Base-by-base conservation (phyloP, 805 yeast genomes). In the Saccharomycopsis selenospora region DNA sequence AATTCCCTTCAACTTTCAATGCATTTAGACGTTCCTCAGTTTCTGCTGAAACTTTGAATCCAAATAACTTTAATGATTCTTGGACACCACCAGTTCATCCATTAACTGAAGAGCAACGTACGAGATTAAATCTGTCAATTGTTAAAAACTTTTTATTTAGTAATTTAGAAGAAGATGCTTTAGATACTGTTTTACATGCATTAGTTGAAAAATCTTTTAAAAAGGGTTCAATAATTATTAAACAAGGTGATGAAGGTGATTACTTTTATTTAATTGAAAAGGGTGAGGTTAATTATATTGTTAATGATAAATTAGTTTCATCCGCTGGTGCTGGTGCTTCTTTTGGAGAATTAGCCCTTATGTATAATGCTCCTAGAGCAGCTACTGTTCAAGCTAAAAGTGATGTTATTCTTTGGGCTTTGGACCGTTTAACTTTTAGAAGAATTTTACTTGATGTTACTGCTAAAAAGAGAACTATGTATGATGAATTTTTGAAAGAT, bases 281-380 rank as follows among this genome's bases (percentile, higher is more conserved):
- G 4, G 99, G 99, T 48, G 66, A 73, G 1, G 96, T 93, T 49
- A 91, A 87, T 54, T 90, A 80, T 59, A 75, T 73, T 57, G 90
- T 85, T 27, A 78, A 87, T 62, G 67, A 63, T 20, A 63, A 74
- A 40, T 76, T 79, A 59, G 91, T 89, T 33, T 82, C 77, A 61
- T 71, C 84, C 1, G 75, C 86, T n/a, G 83, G 86, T 7, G 80
- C 87, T 36, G 97, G 98, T 4, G 79, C 95, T 3, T 82, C 91
- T 41, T 93, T 93, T 66, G 99, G 99, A 62, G 99, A 93, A 66
- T 75, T 93, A 60, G 99, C 99, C 2, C 75, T 93, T 59, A 89
- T 93, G 96, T 91, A 93, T 70, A 91, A 93, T 65, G 81, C 96
- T 17, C 97, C 97, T 53, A 81, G 99, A 67, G 98, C 98, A 5